Conservation (phyloP, 306 rosid genomes). For the Casuarina cunninghamiana region DNA sequence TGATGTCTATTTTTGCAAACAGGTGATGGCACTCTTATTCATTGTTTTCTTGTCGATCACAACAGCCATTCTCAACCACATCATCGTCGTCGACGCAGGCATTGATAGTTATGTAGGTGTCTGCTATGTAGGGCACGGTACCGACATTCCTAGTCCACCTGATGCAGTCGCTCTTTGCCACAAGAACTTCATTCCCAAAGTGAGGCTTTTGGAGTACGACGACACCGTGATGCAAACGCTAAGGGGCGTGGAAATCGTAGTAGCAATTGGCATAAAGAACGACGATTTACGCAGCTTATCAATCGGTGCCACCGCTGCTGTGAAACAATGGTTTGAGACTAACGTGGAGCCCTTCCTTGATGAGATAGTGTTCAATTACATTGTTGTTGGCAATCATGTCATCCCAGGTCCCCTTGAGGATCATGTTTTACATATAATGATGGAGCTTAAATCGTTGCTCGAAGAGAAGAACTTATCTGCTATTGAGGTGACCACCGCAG, state of each 20-base stretch:
- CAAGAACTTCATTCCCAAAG: background rate
- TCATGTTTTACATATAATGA: background rate
- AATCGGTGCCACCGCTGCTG: background rate
- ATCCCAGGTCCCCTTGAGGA: background rate
- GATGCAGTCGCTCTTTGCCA: background rate
- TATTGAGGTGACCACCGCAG: slow-evolving; percentile 33
- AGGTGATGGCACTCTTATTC: too few relatives aligned
- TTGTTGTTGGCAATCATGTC: background rate
- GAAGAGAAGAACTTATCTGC: background rate
- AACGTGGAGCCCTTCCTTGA: background rate
- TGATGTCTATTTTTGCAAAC: too few relatives aligned
- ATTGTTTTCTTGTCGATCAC: background rate
- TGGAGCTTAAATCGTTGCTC: background rate
- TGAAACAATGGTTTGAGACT: background rate
- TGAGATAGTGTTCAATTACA: background rate
- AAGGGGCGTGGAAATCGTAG: background rate
- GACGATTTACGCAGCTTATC: background rate
- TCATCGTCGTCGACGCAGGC: background rate
- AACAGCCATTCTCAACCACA: background rate
- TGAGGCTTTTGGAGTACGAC: background rate
- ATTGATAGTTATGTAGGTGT: background rate
- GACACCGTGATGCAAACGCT: background rate
- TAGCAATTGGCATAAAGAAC: background rate
- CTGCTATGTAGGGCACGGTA: background rate
- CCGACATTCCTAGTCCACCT: background rate